phyloP scores from a whole-genome alignment of 805 yeast genomes.

The Saccharomyces kudriavzevii region DNA sequence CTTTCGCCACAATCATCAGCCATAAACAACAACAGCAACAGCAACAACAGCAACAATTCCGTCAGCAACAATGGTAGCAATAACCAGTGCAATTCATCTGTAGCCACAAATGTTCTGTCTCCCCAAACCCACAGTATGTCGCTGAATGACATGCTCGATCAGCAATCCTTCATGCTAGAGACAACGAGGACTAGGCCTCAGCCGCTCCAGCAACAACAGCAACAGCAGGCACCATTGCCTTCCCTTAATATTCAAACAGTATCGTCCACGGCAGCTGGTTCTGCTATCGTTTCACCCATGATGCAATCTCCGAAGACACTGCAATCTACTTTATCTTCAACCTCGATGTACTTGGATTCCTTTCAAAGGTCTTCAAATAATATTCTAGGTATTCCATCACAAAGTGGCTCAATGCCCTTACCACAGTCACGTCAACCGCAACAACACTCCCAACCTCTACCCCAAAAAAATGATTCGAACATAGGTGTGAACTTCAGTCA shows the following conservation, averaged over 20 bases:
- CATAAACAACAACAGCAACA: slow-evolving; percentile 9
- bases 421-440: slow-evolving; percentile 2
- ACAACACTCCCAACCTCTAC: slow-evolving; percentile 1
- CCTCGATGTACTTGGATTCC: slow-evolving; percentile 17
- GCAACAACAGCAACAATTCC: background rate
- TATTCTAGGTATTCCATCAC: background rate
- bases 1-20: slow-evolving; percentile 29
- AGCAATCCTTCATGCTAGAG: slow-evolving; percentile 14
- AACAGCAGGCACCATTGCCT: background rate
- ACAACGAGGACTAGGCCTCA: slow-evolving; percentile 6
- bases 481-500: slow-evolving; percentile 35
- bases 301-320: slow-evolving; percentile 13
- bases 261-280: slow-evolving; percentile 20
- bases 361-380: slow-evolving; percentile 17
- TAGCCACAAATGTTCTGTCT: slow-evolving; percentile 7
- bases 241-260: background rate
- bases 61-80: slow-evolving; percentile 2
- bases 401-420: slow-evolving; percentile 3
- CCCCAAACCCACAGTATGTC: slow-evolving; percentile 14
- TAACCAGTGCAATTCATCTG: slow-evolving; percentile 1
- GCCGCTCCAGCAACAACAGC: slow-evolving; percentile 6
- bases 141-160: slow-evolving; percentile 20
- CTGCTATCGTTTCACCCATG: slow-evolving; percentile 22
- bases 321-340: background rate
- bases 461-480: slow-evolving; percentile 7